Base-by-base conservation (phyloP, 1,284 basidiomycete species). In the Pisolithus thermaeus region DNA sequence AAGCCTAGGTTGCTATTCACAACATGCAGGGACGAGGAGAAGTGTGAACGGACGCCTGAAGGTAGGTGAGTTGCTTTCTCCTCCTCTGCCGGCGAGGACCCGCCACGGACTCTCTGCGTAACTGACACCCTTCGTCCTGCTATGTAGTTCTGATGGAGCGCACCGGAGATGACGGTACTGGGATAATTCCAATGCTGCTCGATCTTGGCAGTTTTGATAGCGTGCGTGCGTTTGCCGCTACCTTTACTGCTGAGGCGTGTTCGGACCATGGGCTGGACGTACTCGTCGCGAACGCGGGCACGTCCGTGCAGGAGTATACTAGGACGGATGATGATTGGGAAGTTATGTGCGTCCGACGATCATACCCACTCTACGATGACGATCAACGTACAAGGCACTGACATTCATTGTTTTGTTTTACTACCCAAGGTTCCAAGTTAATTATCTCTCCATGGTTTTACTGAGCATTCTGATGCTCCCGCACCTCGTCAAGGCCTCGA, bases 371-470 rank as follows among this genome's bases (percentile, higher is more conserved):
- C 25, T 25, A 25, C 49, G 12, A 5, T 9, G 43, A 28, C n/a
- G 23, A 7, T 20, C 12, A 16, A 12, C 35, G 2, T 22, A 32
- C 22, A 18, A 22, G 42, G 50, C 25, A 7, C 32, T 35, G 32
- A 35, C 32, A 35, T 16, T 30, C 18, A 27, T 27, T 81, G 39
- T 20, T 20, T 20, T 20, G 18, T 46, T 25, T 23, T 20, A 1
- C 36, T 20, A 6, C 16, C 4, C 14, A 20, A 66, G 64, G 48
- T 37, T 68, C 1, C 65, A 66, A 54, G 66, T 66, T 12, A 62
- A 68, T 30, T 67, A 68, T 37, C 57, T 67, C 20, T 67, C 66
- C 28, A 59, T 51, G 12, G 63, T 55, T 7, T 43, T 66, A 30
- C 46, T 65, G 16, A 58, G 58, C 53, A 56, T 65, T 32, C 48